Conservation (phyloP, 176 grass and related monocot species). For the Rhynchospora tenuis region DNA sequence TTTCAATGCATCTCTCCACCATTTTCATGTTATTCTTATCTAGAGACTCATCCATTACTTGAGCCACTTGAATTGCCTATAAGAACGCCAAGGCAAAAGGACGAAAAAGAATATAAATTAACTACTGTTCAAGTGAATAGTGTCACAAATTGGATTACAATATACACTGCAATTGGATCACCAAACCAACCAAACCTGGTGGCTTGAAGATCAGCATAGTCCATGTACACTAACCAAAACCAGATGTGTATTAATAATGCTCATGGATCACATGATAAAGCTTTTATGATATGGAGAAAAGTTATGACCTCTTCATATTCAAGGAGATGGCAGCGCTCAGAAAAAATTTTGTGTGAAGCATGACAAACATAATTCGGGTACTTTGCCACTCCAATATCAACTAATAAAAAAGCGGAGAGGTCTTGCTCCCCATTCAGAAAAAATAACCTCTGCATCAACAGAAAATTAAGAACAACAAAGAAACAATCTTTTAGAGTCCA, state of each 20-base stretch:
- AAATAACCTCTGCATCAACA: conserved; percentile 69
- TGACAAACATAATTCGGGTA: conserved; percentile 69
- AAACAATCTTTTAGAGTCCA: conserved; percentile 19
- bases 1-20: conserved; percentile 68
- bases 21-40: conserved; percentile 61
- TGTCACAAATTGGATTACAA: neutral
- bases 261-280: conserved; percentile 15
- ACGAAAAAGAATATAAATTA: neutral
- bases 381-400: conserved; percentile 78
- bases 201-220: neutral
- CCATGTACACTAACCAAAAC: neutral
- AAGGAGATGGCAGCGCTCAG: conserved; percentile 51
- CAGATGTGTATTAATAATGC: neutral
- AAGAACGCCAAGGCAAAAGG: conserved; percentile 7
- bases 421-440: conserved; percentile 95
- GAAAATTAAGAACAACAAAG: conserved; percentile 19
- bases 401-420: conserved; percentile 82
- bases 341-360: conserved; percentile 57
- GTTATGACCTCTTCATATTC: conserved; percentile 75
- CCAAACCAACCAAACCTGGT: neutral
- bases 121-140: neutral
- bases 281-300: neutral
- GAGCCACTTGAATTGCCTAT: conserved; percentile 90
- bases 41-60: conserved; percentile 82
- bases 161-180: neutral